Base-by-base conservation (phyloP, 345 rosid genomes). In the Eucalyptus pumila region DNA sequence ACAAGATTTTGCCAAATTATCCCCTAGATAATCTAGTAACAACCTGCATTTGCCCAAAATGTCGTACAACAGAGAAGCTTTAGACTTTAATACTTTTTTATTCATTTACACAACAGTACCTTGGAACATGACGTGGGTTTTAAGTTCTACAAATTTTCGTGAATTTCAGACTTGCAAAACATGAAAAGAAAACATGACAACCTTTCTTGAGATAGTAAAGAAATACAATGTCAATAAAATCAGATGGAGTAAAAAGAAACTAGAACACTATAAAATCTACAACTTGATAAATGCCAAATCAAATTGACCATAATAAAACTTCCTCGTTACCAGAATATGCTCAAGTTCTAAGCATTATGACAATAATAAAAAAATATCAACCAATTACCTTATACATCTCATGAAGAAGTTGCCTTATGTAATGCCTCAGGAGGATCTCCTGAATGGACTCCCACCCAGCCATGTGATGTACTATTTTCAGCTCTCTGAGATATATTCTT, bases 401-500 rank as follows among this genome's bases (percentile, higher is more conserved):
- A 94, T 96, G 99, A 89, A 96, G 94, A 89, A 97, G 92, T 92
- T 97, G 99, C 86, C 98, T 95, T 80, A 93, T 93, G 89, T 96
- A 97, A 92, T 97, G 99, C 92, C 96, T 93, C 86, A 92, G 91
- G 91, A 97, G 96, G 89, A 96, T 95, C 92, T 96, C 98, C 94
- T 94, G 96, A 93, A 97, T 93, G 54, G 99, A 97, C 90, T 95
- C 97, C 99, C 97, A 95, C 89, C 99, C 95, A 88, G 98, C 95
- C 95, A 97, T 94, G 89, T 95, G 99, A 94, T 97, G 96, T 90
- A 95, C 90, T 90, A 96, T 94, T 89, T 94, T 93, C 91, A 97
- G 92, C 89, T 93, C 94, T 91, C 94, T 96, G 92, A 97, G 97
- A 94, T 94, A 92, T 91, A 97, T 97, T 88, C 92, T 95, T 90